These are phyloP conservation scores for Leccinum pachyderme DNA, from an alignment of 1,284 basidiomycete species.

Conservation along the genomic window DNA sequence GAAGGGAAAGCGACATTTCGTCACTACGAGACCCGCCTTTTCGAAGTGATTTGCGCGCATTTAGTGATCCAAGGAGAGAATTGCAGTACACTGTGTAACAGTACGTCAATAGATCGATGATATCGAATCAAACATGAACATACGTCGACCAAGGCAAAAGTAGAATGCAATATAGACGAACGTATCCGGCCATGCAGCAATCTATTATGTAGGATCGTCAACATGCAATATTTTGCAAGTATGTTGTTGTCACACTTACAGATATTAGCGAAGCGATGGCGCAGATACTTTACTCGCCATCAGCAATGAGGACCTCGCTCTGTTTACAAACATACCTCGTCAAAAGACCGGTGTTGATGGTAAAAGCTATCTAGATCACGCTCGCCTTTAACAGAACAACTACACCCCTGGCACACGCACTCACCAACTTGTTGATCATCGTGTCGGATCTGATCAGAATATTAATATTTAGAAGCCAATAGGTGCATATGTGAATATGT, in stretches of 20 bases:
- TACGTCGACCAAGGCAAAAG: conserved; percentile 49
- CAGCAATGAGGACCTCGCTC: neutral
- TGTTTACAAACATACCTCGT: conserved; percentile 23
- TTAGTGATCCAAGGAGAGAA: conserved; percentile 50
- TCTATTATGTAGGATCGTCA: conserved; percentile 22
- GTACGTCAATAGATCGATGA: neutral
- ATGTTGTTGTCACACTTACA: conserved; percentile 25
- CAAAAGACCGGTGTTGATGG: too few relatives aligned
- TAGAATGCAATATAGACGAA: conserved; percentile 54
- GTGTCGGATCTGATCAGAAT: conserved; percentile 40
- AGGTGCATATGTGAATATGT: neutral
- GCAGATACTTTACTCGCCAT: conserved; percentile 30
- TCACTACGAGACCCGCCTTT: conserved; percentile 20
- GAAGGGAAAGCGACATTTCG: conserved; percentile 34
- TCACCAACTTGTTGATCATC: conserved; percentile 47
- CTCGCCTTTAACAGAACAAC: neutral
- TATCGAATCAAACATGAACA: conserved; percentile 11
- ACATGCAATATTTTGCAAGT: neutral
- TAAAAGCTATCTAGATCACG: conserved; percentile 43
- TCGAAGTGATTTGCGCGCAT: too few relatives aligned
- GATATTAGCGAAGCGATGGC: too few relatives aligned
- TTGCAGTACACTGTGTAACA: conserved; percentile 45
- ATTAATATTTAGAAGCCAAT: neutral
- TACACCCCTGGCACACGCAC: neutral
- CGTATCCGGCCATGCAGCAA: conserved; percentile 40